Evolutionary conservation across 805 yeast genomes (phyloP).

Genomic region (Candida orba): DNA sequence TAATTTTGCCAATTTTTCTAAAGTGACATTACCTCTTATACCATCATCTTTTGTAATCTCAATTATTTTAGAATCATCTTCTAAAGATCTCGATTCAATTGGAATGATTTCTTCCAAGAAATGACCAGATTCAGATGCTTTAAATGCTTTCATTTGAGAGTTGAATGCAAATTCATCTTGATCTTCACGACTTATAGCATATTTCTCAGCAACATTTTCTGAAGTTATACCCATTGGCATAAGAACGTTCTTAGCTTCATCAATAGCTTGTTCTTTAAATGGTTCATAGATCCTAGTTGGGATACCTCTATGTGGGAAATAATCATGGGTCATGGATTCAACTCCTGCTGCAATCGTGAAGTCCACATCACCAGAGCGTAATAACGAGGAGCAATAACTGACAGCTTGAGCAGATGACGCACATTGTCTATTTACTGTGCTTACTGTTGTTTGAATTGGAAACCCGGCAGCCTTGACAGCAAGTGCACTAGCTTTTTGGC

Average conservation of each 20-base stretch:
- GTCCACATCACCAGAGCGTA: slow-evolving; percentile 72
- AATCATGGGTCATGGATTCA: slow-evolving; percentile 81
- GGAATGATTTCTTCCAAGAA: slow-evolving; percentile 85
- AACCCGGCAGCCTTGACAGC: slow-evolving; percentile 83
- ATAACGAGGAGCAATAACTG: slow-evolving; percentile 76
- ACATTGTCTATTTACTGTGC: slow-evolving; percentile 84
- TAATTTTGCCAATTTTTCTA: slow-evolving; percentile 59
- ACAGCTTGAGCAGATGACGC: slow-evolving; percentile 88
- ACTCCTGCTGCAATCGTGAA: slow-evolving; percentile 87
- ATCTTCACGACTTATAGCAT: slow-evolving; percentile 49
- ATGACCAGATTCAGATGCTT: slow-evolving; percentile 57
- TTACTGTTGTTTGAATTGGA: slow-evolving; percentile 67
- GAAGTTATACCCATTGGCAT: slow-evolving; percentile 93
- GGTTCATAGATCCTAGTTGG: slow-evolving; percentile 37
- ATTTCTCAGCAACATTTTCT: slow-evolving; percentile 74
- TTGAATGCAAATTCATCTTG: slow-evolving; percentile 83
- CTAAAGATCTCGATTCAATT: slow-evolving; percentile 43
- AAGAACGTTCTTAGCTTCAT: slow-evolving; percentile 57
- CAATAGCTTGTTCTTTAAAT: slow-evolving; percentile 29
- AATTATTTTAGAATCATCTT: slow-evolving; percentile 47
- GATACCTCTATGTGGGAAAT: slow-evolving; percentile 61
- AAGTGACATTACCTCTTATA: slow-evolving; percentile 75
- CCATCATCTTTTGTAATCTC: slow-evolving; percentile 61
- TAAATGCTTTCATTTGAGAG: slow-evolving; percentile 77
- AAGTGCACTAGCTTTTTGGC: slow-evolving; percentile 86